A percentile compares a stretch with the other conserved stretches of the same genome.
Evolutionary conservation across 306 rosid genomes (phyloP).

Genomic region (Neltuma alba): DNA sequence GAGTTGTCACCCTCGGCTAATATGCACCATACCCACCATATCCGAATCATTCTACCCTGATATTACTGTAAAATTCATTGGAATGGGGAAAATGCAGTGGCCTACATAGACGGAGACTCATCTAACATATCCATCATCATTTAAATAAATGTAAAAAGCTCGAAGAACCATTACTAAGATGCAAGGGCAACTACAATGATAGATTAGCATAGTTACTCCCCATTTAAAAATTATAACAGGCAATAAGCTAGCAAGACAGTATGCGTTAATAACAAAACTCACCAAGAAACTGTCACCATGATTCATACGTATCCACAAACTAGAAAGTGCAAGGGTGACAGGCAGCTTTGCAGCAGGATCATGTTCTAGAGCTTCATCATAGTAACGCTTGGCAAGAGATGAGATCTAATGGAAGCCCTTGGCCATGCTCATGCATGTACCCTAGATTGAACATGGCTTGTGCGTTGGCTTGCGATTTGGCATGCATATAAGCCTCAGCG

Average conservation of each 20-base stretch:
- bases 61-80: neutral
- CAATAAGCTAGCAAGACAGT: conserved; percentile 14
- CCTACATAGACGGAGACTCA: neutral
- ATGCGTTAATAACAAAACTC: conserved; percentile 46
- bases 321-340: conserved; percentile 71
- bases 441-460: neutral
- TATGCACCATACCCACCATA: neutral
- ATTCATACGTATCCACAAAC: conserved; percentile 89
- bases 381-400: conserved; percentile 42
- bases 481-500: conserved; percentile 72
- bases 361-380: conserved; percentile 62
- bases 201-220: conserved; percentile 3
- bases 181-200: neutral
- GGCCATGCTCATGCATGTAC: neutral
- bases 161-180: neutral
- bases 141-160: neutral
- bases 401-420: neutral
- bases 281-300: conserved; percentile 78
- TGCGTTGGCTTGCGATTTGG: conserved; percentile 24
- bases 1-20: neutral
- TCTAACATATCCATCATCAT: neutral
- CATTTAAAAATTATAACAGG: neutral
- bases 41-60: conserved; percentile 3
- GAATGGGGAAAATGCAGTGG: conserved; percentile 16
- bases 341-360: conserved; percentile 80